Evolutionary conservation across 2,329 filamentous ascomycete genomes (phyloP), one percentile per base, ranked within the genome.

Genomic region (Cordyceps pruinosa): DNA sequence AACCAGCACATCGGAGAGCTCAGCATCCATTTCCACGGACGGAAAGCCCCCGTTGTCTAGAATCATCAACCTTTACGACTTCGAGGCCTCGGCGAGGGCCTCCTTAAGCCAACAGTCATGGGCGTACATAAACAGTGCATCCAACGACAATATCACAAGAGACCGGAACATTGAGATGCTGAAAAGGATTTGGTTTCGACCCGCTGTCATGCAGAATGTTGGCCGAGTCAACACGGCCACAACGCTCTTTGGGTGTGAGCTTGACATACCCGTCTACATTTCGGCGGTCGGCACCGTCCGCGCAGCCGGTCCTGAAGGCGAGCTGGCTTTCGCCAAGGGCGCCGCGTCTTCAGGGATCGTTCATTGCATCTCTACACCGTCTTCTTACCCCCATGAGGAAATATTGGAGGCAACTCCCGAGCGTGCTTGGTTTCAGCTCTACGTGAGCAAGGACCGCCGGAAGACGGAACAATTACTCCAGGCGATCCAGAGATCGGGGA

Each of bases 31-130:
- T 5, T 12, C 8, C 2, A 21, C 45, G 13, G n/a, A 35, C 8
- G 51, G 30, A 9, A 63, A 60, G 21, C 58, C 59, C 0, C 58
- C 57, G 0, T 49, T 67, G 4, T 46, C 59, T 5, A 58, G 57
- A 1, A 59, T 68, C 8, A 64, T 68, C 59, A 68, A 61, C 57
- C 47, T 64, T 1, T 45, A 65, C 35, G 66, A 68, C 54, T 66
- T 68, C 55, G 65, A 68, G 35, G 47, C 58, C 3, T 61, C 54
- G 0, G 66, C 65, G 1, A 46, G 28, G 3, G 15, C 9, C 17
- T 56, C 54, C 0, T 44, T 65, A 1, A 59, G 60, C 2, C 46
- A 44, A 4, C 68, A 67, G 51, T 58, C 65, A 0, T 65, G 56
- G 59, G 65, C 64, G 0, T 69, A 62, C 35, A 63, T 67, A 37